Base-by-base conservation (phyloP, 306 rosid species). In the Gastrolobium villosum region DNA sequence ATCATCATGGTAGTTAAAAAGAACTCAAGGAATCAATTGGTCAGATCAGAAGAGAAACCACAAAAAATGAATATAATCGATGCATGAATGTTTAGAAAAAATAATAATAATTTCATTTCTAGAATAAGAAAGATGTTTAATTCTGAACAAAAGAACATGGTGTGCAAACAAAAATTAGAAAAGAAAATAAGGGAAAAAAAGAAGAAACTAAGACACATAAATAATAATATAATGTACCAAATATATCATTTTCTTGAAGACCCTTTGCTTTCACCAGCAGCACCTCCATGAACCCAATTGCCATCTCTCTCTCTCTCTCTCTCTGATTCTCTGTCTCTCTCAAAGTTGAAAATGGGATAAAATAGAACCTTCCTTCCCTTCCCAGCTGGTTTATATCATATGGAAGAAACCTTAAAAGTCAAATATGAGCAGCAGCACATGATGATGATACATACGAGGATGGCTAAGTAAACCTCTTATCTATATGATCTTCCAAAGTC, bases 221-320 rank as follows among this genome's bases (percentile, higher is more conserved):
- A 44, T 1, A 9, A 5, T 4, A 45, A 45, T 0, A 45, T 9
- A 10, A 20, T 30, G 28, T 84, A 94, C 98, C 95, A 39, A 91
- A 50, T 49, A 91, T 31, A 87, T 94, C 94, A 8, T 77, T 49
- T 53, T 84, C 83, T 34, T 81, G 86, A 77, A 94, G 92, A 3
- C 87, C 91, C 82, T 87, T 94, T 9, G 94, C 88, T 56, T 78
- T 85, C 9, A 81, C 41, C 10, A 85, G 50, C 73, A 45, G n/a
- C 60, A 85, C 88, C 45, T 85, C 88, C 88, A 85, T 81, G 10
- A 68, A 40, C 34, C 88, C 88, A 69, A 81, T 74, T 26, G 88
- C 45, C 86, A 85, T 85, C 2, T 74, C 64, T 81, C 37, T 74
- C 15, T 41, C 10, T 63, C 36, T 53, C 10, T 11, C 15, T 49